A percentile compares a stretch with the other conserved stretches of the same genome.
Evolutionary conservation across 495 filamentous ascomycete species (phyloP).

Genomic region (Neurospora sp.): DNA sequence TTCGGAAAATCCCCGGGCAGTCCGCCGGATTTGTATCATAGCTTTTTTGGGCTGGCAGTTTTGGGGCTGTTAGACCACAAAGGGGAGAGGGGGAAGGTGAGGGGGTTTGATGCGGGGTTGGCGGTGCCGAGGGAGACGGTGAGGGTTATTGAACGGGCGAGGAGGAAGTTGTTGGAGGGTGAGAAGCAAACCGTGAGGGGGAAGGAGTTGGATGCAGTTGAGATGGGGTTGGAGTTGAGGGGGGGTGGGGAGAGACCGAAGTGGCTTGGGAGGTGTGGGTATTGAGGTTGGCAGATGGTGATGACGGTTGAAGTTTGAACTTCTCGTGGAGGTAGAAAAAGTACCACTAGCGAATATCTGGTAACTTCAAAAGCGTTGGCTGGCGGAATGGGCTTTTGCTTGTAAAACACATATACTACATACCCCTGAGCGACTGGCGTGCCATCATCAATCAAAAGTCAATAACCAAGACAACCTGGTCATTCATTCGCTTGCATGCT

Average conservation of each 20-base stretch:
- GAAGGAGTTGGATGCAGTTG: slow-evolving; percentile 7
- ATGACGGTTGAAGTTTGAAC: not conserved
- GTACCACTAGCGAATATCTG: not conserved
- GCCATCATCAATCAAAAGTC: not conserved
- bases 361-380: not conserved
- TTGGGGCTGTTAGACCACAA: slow-evolving; percentile 56
- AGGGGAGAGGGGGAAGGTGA: slow-evolving; percentile 41
- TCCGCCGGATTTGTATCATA: slow-evolving; percentile 83
- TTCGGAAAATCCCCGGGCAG: slow-evolving; percentile 78
- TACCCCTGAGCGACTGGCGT: not conserved
- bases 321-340: not conserved
- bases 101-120: slow-evolving; percentile 55
- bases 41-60: slow-evolving; percentile 75
- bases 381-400: not conserved
- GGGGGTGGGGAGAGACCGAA: not conserved
- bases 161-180: slow-evolving; percentile 19
- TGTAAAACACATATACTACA: not conserved
- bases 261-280: not conserved
- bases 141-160: slow-evolving; percentile 31
- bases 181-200: slow-evolving; percentile 1
- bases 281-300: not conserved
- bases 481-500: not conserved
- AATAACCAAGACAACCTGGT: not conserved
- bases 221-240: slow-evolving; percentile 13
- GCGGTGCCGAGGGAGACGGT: slow-evolving; percentile 51